Evolutionary conservation across 129 eudicot species (phyloP).

Genomic region (Chrysanthemum lavandulifolium): DNA sequence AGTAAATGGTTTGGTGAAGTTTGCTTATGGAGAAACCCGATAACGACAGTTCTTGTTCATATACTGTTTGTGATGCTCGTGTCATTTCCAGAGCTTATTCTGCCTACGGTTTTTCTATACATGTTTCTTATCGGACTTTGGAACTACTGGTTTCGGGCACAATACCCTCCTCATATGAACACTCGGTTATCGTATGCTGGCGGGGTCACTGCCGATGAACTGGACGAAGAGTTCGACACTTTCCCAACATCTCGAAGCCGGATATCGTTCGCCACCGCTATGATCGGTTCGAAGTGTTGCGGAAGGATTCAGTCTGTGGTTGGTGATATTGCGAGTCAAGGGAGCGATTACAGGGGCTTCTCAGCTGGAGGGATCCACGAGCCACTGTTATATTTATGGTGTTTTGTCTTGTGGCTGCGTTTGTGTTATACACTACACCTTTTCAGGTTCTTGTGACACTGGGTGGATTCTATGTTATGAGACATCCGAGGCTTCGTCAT

Average conservation of each 20-base stretch:
- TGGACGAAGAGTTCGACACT: conserved; percentile 81
- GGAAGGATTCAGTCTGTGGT: conserved; percentile 71
- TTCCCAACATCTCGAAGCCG: conserved; percentile 63
- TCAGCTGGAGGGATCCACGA: conserved; percentile 91
- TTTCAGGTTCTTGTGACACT: conserved; percentile 53
- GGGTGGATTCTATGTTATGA: conserved; percentile 68
- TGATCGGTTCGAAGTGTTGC: conserved; percentile 79
- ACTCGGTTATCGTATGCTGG: conserved; percentile 67
- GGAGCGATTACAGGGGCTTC: conserved; percentile 76
- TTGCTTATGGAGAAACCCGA: conserved; percentile 64
- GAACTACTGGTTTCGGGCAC: conserved; percentile 68
- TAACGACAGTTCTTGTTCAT: conserved; percentile 73
- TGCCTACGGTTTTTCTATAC: conserved; percentile 76
- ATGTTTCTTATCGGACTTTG: conserved; percentile 78
- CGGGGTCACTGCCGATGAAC: conserved; percentile 52
- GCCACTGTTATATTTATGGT: conserved; percentile 67
- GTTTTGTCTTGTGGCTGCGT: conserved; percentile 64
- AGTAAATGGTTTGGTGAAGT: conserved; percentile 77
- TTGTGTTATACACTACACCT: conserved; percentile 64
- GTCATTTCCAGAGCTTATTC: conserved; percentile 69
- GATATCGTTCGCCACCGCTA: conserved; percentile 68
- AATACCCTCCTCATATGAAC: conserved; percentile 89
- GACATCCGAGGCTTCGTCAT: conserved; percentile 82
- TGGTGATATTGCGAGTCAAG: conserved; percentile 85
- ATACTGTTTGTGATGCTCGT: conserved; percentile 65